Evolutionary conservation across 2,329 filamentous ascomycete genomes (phyloP), one percentile per base, ranked within the genome.

Genomic region (Xylariales sp.): DNA sequence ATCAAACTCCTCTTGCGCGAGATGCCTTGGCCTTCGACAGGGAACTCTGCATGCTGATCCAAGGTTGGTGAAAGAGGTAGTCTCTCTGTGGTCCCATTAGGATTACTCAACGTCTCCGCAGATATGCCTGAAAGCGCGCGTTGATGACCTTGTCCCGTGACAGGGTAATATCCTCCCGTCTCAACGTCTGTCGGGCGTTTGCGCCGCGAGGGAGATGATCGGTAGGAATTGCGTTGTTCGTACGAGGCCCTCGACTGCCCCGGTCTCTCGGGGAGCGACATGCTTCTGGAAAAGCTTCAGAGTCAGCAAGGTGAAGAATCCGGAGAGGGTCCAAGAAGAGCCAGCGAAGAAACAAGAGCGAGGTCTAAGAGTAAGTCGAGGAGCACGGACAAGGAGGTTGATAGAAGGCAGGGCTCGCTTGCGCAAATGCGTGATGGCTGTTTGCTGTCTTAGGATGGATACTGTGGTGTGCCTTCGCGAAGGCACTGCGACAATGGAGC

Each of bases 1-100:
- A 98, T 83, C 49, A 98, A 71, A 62, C 88, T 96, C 60, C 86
- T 82, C 66, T 97, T 97, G 53, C 90, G 81, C 46, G 46, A 78
- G 61, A 28, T 63, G 59, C 40, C 63, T 58, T 38, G 66, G 55
- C 46, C 48, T 49, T 42, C 54, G 41, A 9, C 50, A 42, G 25
- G 54, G 50, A 20, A 59, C 51, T n/a, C 61, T 45, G 45, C 45
- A n/a, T n/a, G n/a, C 38, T 44, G 52, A 25, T 65, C 64, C 32
- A 55, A 57, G n/a, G 68, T 66, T 21, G 73, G 72, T 32, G 74
- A 76, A 57, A 80, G 66, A 56, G 73, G 76, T 47, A 69, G 60
- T 51, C 61, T 70, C 58, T 82, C 79, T 67, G 69, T 69, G 59
- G 74, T 71, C 45, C 64, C 64, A 61, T 77, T 76, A 63, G 74